Conservation (phyloP, 1,284 basidiomycete species). For the Omphalotus olearius region DNA sequence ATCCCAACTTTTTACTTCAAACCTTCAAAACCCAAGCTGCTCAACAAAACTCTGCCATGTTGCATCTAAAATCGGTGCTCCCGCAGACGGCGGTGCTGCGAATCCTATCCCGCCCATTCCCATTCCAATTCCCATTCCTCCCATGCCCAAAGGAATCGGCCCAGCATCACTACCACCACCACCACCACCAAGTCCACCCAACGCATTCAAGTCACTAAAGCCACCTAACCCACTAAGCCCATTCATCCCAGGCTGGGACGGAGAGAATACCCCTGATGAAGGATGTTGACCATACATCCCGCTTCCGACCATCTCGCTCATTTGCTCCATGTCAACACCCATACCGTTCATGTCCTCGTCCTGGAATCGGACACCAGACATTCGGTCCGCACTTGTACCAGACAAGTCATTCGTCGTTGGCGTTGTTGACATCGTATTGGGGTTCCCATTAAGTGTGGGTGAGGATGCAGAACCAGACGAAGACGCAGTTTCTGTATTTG, state of each 20-base stretch:
- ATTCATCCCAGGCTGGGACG: too few species aligned
- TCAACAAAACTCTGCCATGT: slow-evolving; percentile 66
- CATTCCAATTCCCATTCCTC: slow-evolving; percentile 7
- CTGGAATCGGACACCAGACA: slow-evolving; percentile 11
- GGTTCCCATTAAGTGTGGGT: too few species aligned
- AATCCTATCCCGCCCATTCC: neutral
- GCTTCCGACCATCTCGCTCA: neutral
- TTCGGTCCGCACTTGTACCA: neutral
- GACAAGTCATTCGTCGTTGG: neutral
- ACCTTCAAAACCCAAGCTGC: slow-evolving; percentile 54
- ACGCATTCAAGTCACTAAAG: too few species aligned
- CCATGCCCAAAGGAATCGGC: too few species aligned
- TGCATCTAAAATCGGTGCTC: slow-evolving; percentile 43
- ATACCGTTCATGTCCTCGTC: neutral
- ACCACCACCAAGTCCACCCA: too few species aligned
- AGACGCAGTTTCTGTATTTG: too few species aligned
- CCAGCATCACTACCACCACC: too few species aligned
- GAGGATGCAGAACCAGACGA: too few species aligned
- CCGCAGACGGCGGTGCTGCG: neutral
- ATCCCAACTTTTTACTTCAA: neutral
- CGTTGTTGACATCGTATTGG: too few species aligned
- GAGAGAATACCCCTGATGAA: slow-evolving; percentile 4
- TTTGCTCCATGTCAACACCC: neutral
- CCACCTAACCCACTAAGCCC: too few species aligned
- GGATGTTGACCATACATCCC: neutral